Conservation (phyloP, 768 basidiomycete genomes). For the Lactifluus subvellereus region DNA sequence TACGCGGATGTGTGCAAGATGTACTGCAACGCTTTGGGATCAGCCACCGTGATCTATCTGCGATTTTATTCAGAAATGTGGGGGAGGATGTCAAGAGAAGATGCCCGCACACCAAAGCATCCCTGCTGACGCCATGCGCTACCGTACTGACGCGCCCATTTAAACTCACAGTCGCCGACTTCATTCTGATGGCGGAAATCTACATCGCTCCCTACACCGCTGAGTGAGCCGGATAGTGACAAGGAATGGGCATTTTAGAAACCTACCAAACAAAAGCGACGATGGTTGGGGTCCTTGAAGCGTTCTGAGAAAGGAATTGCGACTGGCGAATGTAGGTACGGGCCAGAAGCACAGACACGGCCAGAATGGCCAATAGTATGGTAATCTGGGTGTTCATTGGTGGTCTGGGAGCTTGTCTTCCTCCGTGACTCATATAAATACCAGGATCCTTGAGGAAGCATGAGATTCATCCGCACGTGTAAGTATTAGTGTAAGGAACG, state of each 20-base stretch:
- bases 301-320: background rate
- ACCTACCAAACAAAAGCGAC: background rate
- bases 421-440: too few relatives aligned
- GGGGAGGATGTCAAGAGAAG: too few relatives aligned
- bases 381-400: too few relatives aligned
- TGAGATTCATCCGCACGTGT: background rate
- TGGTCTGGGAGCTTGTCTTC: too few relatives aligned
- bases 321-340: background rate
- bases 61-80: too few relatives aligned
- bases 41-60: background rate
- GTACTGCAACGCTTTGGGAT: background rate
- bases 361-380: background rate
- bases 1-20: conserved; percentile 27
- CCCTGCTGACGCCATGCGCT: too few relatives aligned
- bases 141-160: too few relatives aligned
- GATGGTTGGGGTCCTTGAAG: too few relatives aligned
- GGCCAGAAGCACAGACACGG: background rate
- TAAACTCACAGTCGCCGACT: conserved; percentile 20
- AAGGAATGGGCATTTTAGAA: background rate
- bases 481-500: too few relatives aligned
- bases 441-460: too few relatives aligned
- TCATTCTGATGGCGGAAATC: background rate
- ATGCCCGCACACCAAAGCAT: too few relatives aligned
- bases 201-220: too few relatives aligned
- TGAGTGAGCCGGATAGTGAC: conserved; percentile 23